Evolutionary conservation across 2,329 filamentous ascomycete species (phyloP).

Genomic region (Thielaviopsis musarum): DNA sequence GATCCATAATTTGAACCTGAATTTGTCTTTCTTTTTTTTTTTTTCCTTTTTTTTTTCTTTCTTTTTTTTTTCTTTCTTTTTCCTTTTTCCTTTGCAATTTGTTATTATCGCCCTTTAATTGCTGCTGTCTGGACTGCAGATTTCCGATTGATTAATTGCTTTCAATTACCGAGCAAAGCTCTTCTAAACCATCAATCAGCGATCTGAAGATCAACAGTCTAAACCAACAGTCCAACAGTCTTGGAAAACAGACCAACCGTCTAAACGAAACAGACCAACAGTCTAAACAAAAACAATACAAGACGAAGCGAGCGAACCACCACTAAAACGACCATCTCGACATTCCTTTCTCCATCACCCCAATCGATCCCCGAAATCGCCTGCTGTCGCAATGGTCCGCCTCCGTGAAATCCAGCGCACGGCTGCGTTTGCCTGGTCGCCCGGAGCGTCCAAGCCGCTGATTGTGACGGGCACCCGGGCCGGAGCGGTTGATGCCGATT

Average conservation of each 20-base stretch:
- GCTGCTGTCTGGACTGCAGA: conserved; percentile 9
- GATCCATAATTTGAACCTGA: not conserved
- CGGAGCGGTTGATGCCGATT: conserved; percentile 89
- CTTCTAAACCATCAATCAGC: not conserved
- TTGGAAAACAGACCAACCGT: too few relatives aligned
- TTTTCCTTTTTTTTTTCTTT: not conserved
- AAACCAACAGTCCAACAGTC: too few relatives aligned
- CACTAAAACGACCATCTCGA: too few relatives aligned
- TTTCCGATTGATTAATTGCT: not conserved
- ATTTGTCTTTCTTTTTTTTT: not conserved
- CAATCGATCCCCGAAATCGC: conserved; percentile 1
- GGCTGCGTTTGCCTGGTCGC: conserved; percentile 93
- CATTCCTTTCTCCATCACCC: not conserved
- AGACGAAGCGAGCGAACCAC: too few relatives aligned
- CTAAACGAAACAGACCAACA: too few relatives aligned
- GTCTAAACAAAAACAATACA: too few relatives aligned
- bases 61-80: conserved; percentile 2
- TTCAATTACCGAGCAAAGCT: not conserved
- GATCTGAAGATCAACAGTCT: too few relatives aligned
- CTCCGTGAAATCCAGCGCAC: conserved; percentile 92
- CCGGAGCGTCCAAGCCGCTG: conserved; percentile 59
- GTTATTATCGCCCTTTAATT: not conserved
- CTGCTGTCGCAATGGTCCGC: conserved; percentile 60
- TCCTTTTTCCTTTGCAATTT: not conserved
- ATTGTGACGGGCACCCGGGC: conserved; percentile 88